A percentile compares a stretch with the other conserved stretches of the same genome.
These are phyloP conservation scores for Lodderomyces orthopsilosis DNA, from an alignment of 1,139 yeast genomes.

Conservation along the genomic window DNA sequence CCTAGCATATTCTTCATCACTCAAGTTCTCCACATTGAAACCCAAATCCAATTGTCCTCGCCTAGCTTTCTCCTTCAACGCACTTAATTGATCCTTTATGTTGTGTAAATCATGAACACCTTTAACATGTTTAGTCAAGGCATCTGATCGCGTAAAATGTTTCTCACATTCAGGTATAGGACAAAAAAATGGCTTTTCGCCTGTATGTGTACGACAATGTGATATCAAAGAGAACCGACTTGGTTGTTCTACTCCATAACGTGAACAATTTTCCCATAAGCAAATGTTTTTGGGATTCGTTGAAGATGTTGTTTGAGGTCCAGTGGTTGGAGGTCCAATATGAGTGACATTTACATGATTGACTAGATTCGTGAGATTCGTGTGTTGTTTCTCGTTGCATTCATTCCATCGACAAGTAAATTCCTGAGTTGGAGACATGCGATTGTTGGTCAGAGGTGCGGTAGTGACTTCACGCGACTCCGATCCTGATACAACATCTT, in stretches of 20 bases:
- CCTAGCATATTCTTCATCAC: conserved; percentile 28
- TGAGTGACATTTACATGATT: conserved; percentile 33
- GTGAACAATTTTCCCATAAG: conserved; percentile 60
- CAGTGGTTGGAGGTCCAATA: conserved; percentile 15
- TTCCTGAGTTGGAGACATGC: conserved; percentile 9
- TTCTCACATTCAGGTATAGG: conserved; percentile 68
- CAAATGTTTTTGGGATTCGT: conserved; percentile 48
- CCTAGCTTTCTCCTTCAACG: conserved; percentile 22
- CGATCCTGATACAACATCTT: background rate
- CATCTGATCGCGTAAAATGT: conserved; percentile 58
- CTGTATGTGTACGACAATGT: conserved; percentile 65
- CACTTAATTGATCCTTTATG: conserved; percentile 33
- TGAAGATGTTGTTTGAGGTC: background rate
- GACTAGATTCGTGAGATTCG: conserved; percentile 27
- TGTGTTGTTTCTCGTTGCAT: conserved; percentile 22
- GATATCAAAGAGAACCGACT: conserved; percentile 58
- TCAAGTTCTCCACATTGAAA: conserved; percentile 19
- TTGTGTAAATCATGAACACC: conserved; percentile 56
- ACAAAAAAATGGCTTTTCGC: conserved; percentile 67
- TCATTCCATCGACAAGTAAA: conserved; percentile 35
- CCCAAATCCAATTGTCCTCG: conserved; percentile 17
- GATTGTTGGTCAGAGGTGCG: background rate
- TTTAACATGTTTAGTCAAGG: conserved; percentile 61
- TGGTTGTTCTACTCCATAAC: conserved; percentile 55
- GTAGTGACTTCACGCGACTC: background rate